phyloP scores from a whole-genome alignment of 2,329 filamentous ascomycete species.

The Parasarocladium wereldwijsianum region DNA sequence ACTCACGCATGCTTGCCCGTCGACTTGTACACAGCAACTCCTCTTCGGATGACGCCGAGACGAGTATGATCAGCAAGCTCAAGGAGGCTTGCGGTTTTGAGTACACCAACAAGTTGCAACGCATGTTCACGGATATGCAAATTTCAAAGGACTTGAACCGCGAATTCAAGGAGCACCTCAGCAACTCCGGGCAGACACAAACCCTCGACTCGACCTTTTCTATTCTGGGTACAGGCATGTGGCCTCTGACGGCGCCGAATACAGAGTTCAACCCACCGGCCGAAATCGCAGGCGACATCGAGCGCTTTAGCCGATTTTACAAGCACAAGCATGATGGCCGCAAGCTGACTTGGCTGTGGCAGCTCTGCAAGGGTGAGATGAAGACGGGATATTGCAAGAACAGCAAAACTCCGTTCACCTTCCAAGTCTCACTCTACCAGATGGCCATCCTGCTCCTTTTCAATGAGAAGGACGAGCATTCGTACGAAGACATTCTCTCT shows the following conservation, averaged over 20 bases:
- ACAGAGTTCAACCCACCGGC: conserved; percentile 80
- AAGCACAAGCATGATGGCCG: conserved; percentile 92
- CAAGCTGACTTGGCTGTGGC: conserved; percentile 96
- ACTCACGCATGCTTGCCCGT: conserved; percentile 90
- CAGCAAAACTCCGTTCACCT: conserved; percentile 83
- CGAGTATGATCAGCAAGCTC: conserved; percentile 97
- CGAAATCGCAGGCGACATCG: conserved; percentile 74
- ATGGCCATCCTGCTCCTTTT: conserved; percentile 93
- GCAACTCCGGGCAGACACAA: conserved; percentile 43
- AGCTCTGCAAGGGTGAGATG: conserved; percentile 93
- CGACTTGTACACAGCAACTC: conserved; percentile 90
- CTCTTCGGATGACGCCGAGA: conserved; percentile 92
- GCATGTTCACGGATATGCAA: conserved; percentile 99
- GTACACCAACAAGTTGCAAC: conserved; percentile 97
- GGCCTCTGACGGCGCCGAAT: conserved; percentile 76
- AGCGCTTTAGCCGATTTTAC: conserved; percentile 84
- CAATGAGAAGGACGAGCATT: conserved; percentile 76
- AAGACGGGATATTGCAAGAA: conserved; percentile 85
- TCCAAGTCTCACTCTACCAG: conserved; percentile 95
- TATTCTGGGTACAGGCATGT: conserved; percentile 91
- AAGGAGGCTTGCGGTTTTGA: conserved; percentile 98
- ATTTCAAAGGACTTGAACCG: conserved; percentile 95
- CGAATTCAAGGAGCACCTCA: conserved; percentile 66
- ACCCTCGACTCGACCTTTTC: conserved; percentile 76
- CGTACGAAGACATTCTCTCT: conserved; percentile 76